These are phyloP conservation scores for Suillus bovinus DNA, from an alignment of 768 basidiomycete genomes.

Conservation along the genomic window DNA sequence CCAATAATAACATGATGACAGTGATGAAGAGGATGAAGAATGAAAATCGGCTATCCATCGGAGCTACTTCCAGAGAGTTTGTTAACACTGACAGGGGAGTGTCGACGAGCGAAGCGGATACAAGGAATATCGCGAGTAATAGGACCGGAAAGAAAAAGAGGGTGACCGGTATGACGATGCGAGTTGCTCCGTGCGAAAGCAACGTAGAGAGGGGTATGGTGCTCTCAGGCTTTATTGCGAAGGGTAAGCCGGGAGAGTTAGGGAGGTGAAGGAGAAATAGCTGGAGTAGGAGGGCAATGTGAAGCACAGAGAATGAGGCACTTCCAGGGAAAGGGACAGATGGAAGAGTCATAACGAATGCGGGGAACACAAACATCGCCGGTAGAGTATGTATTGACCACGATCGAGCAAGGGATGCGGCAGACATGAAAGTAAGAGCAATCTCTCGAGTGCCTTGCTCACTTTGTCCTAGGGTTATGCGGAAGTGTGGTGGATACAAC, in stretches of 20 bases:
- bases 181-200: constrained; percentile 38
- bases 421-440: constrained; percentile 39
- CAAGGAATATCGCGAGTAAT: constrained; percentile 41
- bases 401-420: constrained; percentile 36
- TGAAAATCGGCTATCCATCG: constrained; percentile 48
- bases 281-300: constrained; percentile 37
- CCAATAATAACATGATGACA: constrained; percentile 35
- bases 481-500: constrained; percentile 41
- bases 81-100: constrained; percentile 23
- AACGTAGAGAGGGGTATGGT: constrained; percentile 49
- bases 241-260: constrained; percentile 42
- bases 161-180: constrained; percentile 39
- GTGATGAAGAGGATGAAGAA: constrained; percentile 41
- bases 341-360: constrained; percentile 45
- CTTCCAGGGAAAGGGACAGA: constrained; percentile 43
- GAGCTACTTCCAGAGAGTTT: constrained; percentile 31
- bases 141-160: constrained; percentile 51
- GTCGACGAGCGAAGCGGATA: constrained; percentile 51
- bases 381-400: constrained; percentile 36
- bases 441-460: constrained; percentile 36
- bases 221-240: constrained; percentile 39
- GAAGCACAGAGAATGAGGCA: constrained; percentile 41
- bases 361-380: constrained; percentile 37
- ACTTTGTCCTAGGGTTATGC: constrained; percentile 20
- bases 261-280: constrained; percentile 51